These are phyloP conservation scores for Funneliformis mosseae DNA, from an alignment of 192 early-diverging fungal genomes.

Conservation along the genomic window DNA sequence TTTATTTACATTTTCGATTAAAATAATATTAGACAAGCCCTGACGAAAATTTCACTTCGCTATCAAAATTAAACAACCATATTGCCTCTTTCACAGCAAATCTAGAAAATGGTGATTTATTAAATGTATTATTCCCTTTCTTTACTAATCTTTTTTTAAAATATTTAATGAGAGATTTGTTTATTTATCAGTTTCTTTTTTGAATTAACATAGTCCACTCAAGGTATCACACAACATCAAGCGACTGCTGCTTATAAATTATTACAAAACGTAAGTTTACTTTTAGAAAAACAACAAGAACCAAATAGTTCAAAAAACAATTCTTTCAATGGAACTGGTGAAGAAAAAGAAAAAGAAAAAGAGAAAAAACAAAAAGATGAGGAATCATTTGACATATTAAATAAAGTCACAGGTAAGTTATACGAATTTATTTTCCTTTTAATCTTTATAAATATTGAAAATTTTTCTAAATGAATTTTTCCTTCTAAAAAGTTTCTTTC, in stretches of 20 bases:
- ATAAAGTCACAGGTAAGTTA: conserved; percentile 23
- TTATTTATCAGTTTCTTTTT: neutral
- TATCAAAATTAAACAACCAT: conserved; percentile 20
- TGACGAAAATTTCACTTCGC: conserved; percentile 6
- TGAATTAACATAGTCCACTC: conserved; percentile 1
- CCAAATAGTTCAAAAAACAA: neutral
- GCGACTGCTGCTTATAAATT: conserved; percentile 10
- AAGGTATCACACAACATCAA: conserved; percentile 2
- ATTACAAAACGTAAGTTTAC: conserved; percentile 26
- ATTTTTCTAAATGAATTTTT: conserved; percentile 7
- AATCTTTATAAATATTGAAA: neutral
- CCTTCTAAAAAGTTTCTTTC: neutral
- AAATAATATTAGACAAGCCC: neutral
- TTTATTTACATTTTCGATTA: neutral
- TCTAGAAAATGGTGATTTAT: conserved; percentile 7
- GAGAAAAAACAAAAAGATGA: neutral
- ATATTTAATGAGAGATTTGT: neutral
- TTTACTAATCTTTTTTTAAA: neutral
- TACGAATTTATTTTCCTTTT: neutral
- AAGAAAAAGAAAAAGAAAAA: neutral
- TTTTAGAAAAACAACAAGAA: conserved; percentile 16
- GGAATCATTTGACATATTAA: neutral
- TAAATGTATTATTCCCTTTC: conserved; percentile 14
- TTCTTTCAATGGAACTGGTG: neutral
- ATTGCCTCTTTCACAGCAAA: conserved; percentile 28